A percentile compares a stretch with the other conserved stretches of the same genome.
phyloP scores from a whole-genome alignment of 139 green algal species.

The Diplosphaera chodatii region DNA sequence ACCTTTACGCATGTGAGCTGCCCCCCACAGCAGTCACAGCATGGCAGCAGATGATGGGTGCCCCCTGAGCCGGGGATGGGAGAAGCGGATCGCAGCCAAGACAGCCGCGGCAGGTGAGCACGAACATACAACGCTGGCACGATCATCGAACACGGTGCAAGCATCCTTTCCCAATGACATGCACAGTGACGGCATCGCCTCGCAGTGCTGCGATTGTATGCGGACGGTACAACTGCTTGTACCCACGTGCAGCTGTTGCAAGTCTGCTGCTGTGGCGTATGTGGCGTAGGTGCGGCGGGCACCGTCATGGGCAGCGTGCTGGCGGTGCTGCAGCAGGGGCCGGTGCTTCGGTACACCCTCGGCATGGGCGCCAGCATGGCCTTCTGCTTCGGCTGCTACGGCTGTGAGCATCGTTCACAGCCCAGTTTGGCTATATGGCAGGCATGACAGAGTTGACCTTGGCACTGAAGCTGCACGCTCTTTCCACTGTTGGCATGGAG shows the following conservation, averaged over 20 bases:
- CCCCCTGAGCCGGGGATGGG: conserved; percentile 7
- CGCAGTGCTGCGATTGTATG: background rate
- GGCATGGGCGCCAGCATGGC: conserved; percentile 19
- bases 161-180: too few species aligned
- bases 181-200: too few species aligned
- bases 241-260: background rate
- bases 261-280: too few species aligned
- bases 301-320: conserved; percentile 16
- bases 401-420: background rate
- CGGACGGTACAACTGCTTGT: background rate
- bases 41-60: background rate
- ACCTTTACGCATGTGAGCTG: too few species aligned
- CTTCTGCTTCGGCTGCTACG: conserved; percentile 17
- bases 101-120: conserved; percentile 11
- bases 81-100: conserved; percentile 15
- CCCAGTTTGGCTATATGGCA: too few species aligned
- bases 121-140: background rate
- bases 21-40: background rate
- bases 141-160: too few species aligned
- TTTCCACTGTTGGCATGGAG: too few species aligned
- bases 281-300: conserved; percentile 13
- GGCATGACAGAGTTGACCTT: too few species aligned
- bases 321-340: conserved; percentile 13
- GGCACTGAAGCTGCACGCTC: too few species aligned
- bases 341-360: conserved; percentile 5